Conservation (phyloP, 2,329 filamentous ascomycete species). For the Pyrenochaeta sp. region DNA sequence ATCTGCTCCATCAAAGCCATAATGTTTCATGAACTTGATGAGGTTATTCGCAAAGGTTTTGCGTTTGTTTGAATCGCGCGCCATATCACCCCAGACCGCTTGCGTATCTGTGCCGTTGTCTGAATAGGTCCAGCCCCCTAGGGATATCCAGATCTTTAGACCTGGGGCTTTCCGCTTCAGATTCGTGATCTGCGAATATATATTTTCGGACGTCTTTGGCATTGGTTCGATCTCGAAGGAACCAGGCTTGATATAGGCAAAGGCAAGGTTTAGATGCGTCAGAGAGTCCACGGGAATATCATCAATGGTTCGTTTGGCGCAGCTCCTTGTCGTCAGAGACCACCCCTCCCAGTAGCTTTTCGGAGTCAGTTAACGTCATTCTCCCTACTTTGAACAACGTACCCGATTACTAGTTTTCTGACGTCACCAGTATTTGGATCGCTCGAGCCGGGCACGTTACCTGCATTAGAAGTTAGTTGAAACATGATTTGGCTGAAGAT, state of each 20-base stretch:
- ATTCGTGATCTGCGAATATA: neutral
- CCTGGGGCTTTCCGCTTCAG: conserved; percentile 1
- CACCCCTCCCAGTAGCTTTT: conserved; percentile 1
- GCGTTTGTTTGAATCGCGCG: too few species aligned
- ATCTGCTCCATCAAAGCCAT: too few species aligned
- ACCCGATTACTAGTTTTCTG: conserved; percentile 1
- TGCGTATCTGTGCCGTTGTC: conserved; percentile 1
- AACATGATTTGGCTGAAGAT: too few species aligned
- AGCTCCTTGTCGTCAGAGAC: neutral
- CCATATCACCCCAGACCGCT: neutral
- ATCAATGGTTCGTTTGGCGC: neutral
- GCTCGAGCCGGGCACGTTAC: too few species aligned
- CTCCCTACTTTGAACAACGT: too few species aligned
- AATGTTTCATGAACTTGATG: too few species aligned
- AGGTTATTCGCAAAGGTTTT: too few species aligned
- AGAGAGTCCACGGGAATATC: neutral
- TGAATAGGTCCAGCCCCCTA: neutral
- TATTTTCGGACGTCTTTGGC: neutral
- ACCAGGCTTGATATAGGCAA: neutral
- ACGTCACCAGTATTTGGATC: neutral
- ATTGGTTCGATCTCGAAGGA: neutral
- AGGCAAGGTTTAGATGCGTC: neutral
- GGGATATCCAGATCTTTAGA: conserved; percentile 1
- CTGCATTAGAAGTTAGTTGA: too few species aligned
- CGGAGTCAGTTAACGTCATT: too few species aligned